These are phyloP conservation scores for Penicillium palitans DNA, from an alignment of 2,329 filamentous ascomycete genomes.

Conservation along the genomic window DNA sequence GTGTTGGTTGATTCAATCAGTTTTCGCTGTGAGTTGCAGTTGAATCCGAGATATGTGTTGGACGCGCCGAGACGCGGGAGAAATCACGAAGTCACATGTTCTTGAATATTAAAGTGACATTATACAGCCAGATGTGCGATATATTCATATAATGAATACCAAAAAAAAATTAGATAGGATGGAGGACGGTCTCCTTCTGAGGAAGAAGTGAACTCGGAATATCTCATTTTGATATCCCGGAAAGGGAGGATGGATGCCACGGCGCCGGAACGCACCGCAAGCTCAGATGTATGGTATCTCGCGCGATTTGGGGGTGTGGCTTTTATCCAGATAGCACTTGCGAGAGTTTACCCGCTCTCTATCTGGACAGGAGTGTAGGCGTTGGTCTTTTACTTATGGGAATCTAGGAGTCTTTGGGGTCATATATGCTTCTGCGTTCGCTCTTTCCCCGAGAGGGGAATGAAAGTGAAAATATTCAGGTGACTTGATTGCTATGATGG, in stretches of 20 bases:
- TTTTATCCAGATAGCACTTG: not conserved
- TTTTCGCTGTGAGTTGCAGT: not conserved
- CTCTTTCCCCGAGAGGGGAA: not conserved
- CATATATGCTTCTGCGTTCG: not conserved
- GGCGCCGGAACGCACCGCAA: not conserved
- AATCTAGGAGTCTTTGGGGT: not conserved
- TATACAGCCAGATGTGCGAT: not conserved
- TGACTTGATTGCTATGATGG: slow-evolving; percentile 1
- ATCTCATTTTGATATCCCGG: not conserved
- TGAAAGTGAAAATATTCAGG: not conserved
- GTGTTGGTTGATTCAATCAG: not conserved
- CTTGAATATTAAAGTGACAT: slow-evolving; percentile 7
- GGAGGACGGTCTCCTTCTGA: not conserved
- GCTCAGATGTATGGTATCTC: not conserved
- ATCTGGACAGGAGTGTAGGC: no score
- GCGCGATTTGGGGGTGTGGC: no score
- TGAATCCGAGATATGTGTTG: slow-evolving; percentile 2
- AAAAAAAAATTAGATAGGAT: not conserved
- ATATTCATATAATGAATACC: not conserved
- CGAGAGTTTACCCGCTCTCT: not conserved
- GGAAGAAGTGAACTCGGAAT: not conserved
- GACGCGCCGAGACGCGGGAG: slow-evolving; percentile 31
- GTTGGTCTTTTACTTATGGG: not conserved
- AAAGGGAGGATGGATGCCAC: not conserved
- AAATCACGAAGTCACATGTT: slow-evolving; percentile 44